These are phyloP conservation scores for Bacidia gigantensis DNA, from an alignment of 495 filamentous ascomycete species.

Conservation along the genomic window DNA sequence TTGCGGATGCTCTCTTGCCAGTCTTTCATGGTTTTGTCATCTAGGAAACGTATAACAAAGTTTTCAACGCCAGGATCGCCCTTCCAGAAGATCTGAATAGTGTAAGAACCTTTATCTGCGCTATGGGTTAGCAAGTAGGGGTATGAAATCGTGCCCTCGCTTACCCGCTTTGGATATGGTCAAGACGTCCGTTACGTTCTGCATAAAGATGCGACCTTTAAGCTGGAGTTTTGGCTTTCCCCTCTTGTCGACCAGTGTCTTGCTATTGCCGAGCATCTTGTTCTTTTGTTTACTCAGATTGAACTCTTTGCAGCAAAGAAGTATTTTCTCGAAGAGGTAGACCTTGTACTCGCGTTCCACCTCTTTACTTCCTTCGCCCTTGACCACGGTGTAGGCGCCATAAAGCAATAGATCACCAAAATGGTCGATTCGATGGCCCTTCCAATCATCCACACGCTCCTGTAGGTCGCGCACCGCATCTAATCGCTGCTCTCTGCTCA, in stretches of 20 bases:
- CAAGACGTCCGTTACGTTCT: constrained; percentile 89
- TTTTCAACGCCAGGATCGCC: constrained; percentile 93
- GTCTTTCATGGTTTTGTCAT: constrained; percentile 82
- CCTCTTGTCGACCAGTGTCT: constrained; percentile 56
- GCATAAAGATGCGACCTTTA: constrained; percentile 98
- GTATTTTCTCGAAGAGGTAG: constrained; percentile 88
- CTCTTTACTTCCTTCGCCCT: constrained; percentile 64
- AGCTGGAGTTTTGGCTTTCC: constrained; percentile 73
- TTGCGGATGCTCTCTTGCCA: constrained; percentile 55
- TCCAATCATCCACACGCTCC: constrained; percentile 91
- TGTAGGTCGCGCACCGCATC: constrained; percentile 71
- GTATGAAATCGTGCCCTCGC: constrained; percentile 9
- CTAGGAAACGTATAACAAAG: constrained; percentile 82
- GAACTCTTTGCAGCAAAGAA: constrained; percentile 94
- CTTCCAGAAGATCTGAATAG: constrained; percentile 97
- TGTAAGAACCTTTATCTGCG: constrained; percentile 48
- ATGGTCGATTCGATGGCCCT: constrained; percentile 72
- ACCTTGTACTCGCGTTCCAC: constrained; percentile 93
- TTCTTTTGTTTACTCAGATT: constrained; percentile 73
- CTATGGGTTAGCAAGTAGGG: background rate
- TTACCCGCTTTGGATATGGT: constrained; percentile 73
- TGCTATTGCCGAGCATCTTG: constrained; percentile 52
- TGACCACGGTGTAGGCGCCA: constrained; percentile 88
- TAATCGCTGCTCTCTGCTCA: constrained; percentile 68
- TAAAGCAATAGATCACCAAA: constrained; percentile 83